Evolutionary conservation across 2,329 filamentous ascomycete species (phyloP), one percentile per base, ranked within the genome.

Genomic region (Boeremia lycopersici): DNA sequence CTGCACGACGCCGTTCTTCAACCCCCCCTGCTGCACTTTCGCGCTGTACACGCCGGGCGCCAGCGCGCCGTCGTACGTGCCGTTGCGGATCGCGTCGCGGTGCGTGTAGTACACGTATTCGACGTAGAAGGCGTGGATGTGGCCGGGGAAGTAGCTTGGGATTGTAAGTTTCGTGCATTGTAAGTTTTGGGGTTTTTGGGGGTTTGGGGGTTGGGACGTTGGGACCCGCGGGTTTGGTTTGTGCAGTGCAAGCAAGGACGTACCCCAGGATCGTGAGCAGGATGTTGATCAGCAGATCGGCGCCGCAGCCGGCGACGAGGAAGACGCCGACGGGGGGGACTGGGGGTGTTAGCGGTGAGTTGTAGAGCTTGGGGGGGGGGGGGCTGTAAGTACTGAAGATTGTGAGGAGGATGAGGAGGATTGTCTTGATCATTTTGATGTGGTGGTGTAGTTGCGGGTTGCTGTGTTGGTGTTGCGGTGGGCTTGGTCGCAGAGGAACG

Each of bases 101-200:
- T 88, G 88, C 67, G 90, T 85, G 74, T 88, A 93, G 78, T 93
- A 96, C 59, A 96, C 81, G 72, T 92, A 96, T 75, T 92, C 86
- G 57, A 91, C 63, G 72, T 93, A 95, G 74, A 93, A 92, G 38
- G 89, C 89, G 71, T 92, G 77, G 48, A 93, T 84, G 63, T 91
- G 87, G 7, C 90, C 91, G 0, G 90, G 90, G 45, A 95, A 76
- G 73, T 88, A 90, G n/a, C 85, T 86, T 28, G 29, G 47, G 3
- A 9, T 26, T 47, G 33, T 50, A 10, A 36, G n/a, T n/a, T n/a
- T n/a, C n/a, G n/a, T n/a, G n/a, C n/a, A n/a, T n/a, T n/a, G n/a
- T n/a, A n/a, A n/a, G n/a, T n/a, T n/a, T n/a, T n/a, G n/a, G n/a
- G n/a, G n/a, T n/a, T n/a, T n/a, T n/a, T n/a, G n/a, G n/a, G n/a